Evolutionary conservation across 1,139 yeast species (phyloP).

Genomic region (Yamadazyma diospyri): DNA sequence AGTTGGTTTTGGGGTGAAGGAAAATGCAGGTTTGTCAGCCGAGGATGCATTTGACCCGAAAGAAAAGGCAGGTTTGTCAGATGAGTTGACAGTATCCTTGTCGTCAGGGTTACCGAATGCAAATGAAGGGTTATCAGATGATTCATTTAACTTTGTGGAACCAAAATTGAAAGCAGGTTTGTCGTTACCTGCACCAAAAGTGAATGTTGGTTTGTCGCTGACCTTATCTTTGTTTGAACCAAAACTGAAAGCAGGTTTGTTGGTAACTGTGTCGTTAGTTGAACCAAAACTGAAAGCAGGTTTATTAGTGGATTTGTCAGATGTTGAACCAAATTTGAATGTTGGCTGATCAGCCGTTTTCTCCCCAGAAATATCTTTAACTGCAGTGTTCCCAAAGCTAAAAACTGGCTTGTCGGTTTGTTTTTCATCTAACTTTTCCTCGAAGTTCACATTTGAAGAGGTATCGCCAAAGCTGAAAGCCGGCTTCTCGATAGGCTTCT

Average conservation of each 20-base stretch:
- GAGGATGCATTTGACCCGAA: conserved; percentile 11
- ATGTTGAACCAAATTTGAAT: conserved; percentile 5
- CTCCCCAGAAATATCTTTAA: conserved; percentile 1
- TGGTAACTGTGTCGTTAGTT: conserved; percentile 1
- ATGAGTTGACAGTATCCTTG: conserved; percentile 3
- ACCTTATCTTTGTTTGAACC: conserved; percentile 2
- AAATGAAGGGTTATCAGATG: conserved; percentile 15
- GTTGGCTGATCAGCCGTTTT: conserved; percentile 4
- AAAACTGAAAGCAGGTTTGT: conserved; percentile 10
- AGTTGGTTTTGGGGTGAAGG: conserved; percentile 4
- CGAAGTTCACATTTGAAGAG: too few relatives aligned
- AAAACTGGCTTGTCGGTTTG: conserved; percentile 15
- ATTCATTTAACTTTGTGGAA: conserved; percentile 2
- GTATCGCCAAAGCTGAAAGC: conserved; percentile 16
- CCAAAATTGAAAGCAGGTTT: conserved; percentile 8
- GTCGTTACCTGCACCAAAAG: conserved; percentile 21
- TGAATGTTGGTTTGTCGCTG: conserved; percentile 16
- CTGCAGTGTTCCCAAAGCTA: conserved; percentile 7
- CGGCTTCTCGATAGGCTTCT: conserved; percentile 16
- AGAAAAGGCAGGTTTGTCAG: conserved; percentile 19
- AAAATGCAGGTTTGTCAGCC: conserved; percentile 12
- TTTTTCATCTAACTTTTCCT: conserved; percentile 15
- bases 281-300: conserved; percentile 18
- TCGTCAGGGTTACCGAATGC: conserved; percentile 14
- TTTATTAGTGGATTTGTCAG: conserved; percentile 9